Evolutionary conservation across 164 flowering plant species (phyloP).

Genomic region (Brasenia schreberi): DNA sequence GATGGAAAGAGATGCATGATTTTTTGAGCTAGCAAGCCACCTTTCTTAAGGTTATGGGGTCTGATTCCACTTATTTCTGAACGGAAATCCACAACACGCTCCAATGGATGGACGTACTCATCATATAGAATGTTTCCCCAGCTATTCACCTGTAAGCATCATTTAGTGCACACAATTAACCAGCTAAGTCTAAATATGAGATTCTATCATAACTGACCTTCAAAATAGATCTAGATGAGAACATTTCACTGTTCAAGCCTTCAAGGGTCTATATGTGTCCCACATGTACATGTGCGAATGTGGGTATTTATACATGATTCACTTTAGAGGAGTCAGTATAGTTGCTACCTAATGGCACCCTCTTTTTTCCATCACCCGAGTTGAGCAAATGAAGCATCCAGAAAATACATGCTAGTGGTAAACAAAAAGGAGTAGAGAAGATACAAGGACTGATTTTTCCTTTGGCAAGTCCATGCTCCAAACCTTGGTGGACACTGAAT

Average conservation of each 20-base stretch:
- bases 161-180: background rate
- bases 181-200: background rate
- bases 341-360: too few species aligned
- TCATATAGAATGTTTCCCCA: constrained; percentile 91
- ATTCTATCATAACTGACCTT: background rate
- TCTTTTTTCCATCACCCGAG: too few species aligned
- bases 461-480: too few species aligned
- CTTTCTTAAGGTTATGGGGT: constrained; percentile 72
- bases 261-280: background rate
- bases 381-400: too few species aligned
- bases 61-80: constrained; percentile 84
- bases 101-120: constrained; percentile 84
- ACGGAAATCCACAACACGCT: constrained; percentile 79
- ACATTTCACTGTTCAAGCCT: too few species aligned
- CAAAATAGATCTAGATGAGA: background rate
- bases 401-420: too few species aligned
- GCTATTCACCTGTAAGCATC: constrained; percentile 54
- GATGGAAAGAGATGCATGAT: too few species aligned
- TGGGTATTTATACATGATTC: background rate
- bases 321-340: too few species aligned
- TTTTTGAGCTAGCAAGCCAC: constrained; percentile 13
- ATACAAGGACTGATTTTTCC: too few species aligned
- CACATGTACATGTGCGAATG: background rate
- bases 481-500: too few species aligned
- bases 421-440: too few species aligned